Conservation (phyloP, 495 filamentous ascomycete genomes). For the Tuber brumale region DNA sequence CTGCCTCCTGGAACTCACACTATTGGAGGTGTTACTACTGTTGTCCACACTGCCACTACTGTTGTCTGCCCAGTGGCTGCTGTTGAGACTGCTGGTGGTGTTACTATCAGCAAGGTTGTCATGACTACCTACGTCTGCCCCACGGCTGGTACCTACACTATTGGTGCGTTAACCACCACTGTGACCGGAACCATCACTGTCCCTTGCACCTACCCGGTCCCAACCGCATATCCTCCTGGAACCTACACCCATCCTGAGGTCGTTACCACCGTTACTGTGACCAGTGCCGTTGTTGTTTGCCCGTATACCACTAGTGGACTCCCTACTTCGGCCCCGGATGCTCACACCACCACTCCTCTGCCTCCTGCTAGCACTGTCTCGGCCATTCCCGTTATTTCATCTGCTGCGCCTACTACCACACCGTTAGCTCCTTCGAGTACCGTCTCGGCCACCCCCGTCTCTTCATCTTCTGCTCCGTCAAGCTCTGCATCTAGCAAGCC, state of each 20-base stretch:
- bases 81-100: slow-evolving; percentile 53
- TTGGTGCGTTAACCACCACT: slow-evolving; percentile 61
- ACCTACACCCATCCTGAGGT: slow-evolving; percentile 66
- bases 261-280: slow-evolving; percentile 62
- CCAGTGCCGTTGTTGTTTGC: slow-evolving; percentile 64
- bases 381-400: no score
- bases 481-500: slow-evolving; percentile 16
- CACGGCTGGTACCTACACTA: slow-evolving; percentile 70
- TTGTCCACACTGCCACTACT: slow-evolving; percentile 63
- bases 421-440: slow-evolving; percentile 20
- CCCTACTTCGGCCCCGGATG: slow-evolving; percentile 32
- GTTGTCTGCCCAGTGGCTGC: slow-evolving; percentile 69
- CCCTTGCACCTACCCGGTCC: slow-evolving; percentile 59
- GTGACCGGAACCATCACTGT: slow-evolving; percentile 50
- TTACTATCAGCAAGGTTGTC: slow-evolving; percentile 63
- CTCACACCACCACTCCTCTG: slow-evolving; percentile 17
- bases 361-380: slow-evolving; percentile 15
- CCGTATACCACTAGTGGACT: slow-evolving; percentile 52
- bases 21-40: slow-evolving; percentile 68
- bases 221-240: slow-evolving; percentile 60
- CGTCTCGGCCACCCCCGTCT: slow-evolving; percentile 23
- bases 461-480: slow-evolving; percentile 11
- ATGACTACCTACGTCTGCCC: slow-evolving; percentile 72
- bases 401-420: slow-evolving; percentile 14
- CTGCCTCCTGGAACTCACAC: slow-evolving; percentile 63